These are phyloP conservation scores for Colletotrichum tanaceti DNA, from an alignment of 2,329 filamentous ascomycete genomes.

Conservation along the genomic window DNA sequence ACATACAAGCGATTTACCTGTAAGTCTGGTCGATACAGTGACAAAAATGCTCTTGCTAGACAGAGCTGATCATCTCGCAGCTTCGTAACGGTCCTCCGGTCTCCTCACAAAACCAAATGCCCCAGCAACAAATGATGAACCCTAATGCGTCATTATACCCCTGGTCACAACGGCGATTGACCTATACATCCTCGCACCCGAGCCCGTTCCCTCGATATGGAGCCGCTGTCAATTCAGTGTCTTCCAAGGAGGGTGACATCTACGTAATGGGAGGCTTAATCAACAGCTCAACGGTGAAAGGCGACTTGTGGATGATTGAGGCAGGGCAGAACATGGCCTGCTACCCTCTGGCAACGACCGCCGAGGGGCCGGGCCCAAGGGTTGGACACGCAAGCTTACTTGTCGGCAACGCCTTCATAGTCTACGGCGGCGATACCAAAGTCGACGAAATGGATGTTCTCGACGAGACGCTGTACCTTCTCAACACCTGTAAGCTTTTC, in stretches of 20 bases:
- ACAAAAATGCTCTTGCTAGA: conserved; percentile 47
- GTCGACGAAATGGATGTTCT: conserved; percentile 91
- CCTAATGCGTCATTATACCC: conserved; percentile 88
- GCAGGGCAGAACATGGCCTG: conserved; percentile 88
- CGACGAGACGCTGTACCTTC: conserved; percentile 93
- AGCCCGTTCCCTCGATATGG: conserved; percentile 97
- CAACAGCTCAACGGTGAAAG: conserved; percentile 94
- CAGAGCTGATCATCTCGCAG: conserved; percentile 49
- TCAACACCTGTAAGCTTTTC: conserved; percentile 88
- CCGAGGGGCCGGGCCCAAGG: conserved; percentile 92
- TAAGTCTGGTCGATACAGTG: conserved; percentile 53
- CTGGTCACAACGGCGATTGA: conserved; percentile 91
- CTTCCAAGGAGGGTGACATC: conserved; percentile 96
- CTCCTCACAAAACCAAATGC: conserved; percentile 42
- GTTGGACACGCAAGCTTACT: conserved; percentile 94
- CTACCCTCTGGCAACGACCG: conserved; percentile 90
- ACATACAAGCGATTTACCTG: conserved; percentile 53
- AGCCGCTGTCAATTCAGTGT: conserved; percentile 90
- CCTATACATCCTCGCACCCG: conserved; percentile 82
- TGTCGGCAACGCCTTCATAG: conserved; percentile 98
- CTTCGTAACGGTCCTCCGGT: conserved; percentile 64
- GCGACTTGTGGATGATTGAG: conserved; percentile 98
- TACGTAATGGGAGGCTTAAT: conserved; percentile 98
- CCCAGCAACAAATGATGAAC: conserved; percentile 49
- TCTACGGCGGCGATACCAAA: conserved; percentile 98